A percentile compares a stretch with the other conserved stretches of the same genome.
phyloP scores from a whole-genome alignment of 169 alveolate species.

The Eimeria tenella region DNA sequence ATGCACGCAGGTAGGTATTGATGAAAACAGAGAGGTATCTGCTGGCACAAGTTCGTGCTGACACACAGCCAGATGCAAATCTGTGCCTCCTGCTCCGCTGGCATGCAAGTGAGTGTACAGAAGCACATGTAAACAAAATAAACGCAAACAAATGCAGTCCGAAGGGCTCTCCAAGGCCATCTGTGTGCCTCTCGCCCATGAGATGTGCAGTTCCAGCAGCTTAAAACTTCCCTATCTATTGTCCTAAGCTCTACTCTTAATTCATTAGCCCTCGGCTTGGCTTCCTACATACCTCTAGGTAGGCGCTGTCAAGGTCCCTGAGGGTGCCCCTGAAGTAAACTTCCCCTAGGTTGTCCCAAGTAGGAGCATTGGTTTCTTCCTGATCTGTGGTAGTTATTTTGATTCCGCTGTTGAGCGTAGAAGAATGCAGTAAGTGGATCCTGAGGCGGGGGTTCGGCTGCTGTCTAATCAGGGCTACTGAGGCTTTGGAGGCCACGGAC shows the following conservation, averaged over 20 bases:
- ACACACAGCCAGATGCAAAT: neutral
- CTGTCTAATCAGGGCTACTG: too few relatives aligned
- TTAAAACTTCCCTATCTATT: too few relatives aligned
- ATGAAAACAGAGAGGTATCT: neutral
- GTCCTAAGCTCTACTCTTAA: too few relatives aligned
- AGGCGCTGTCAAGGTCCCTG: slow-evolving; percentile 69
- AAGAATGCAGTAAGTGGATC: slow-evolving; percentile 50
- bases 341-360: slow-evolving; percentile 77
- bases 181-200: neutral
- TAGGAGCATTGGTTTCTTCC: neutral
- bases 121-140: neutral
- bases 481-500: neutral
- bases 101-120: slow-evolving; percentile 1
- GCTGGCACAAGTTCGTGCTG: neutral
- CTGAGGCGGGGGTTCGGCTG: neutral
- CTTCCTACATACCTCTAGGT: slow-evolving; percentile 28
- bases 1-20: neutral
- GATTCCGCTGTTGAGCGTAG: slow-evolving; percentile 49
- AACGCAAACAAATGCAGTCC: neutral
- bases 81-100: neutral
- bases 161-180: neutral
- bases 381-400: slow-evolving; percentile 33
- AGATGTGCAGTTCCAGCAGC: neutral
- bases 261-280: too few relatives aligned
- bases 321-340: slow-evolving; percentile 75